phyloP scores from a whole-genome alignment of 768 basidiomycete genomes.

The Suillus hirtellus region DNA sequence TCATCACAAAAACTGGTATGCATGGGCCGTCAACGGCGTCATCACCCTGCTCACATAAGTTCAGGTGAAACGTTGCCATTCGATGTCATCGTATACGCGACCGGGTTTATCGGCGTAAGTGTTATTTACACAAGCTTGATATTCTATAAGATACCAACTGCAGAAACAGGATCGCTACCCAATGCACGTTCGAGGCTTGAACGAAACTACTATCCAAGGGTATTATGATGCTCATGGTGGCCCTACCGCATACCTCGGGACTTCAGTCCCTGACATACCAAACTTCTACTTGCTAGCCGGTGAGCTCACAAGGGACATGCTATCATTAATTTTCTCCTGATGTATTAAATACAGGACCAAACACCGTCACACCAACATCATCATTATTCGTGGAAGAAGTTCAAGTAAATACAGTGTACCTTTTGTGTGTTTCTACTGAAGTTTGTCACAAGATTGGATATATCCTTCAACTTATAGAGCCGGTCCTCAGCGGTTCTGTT shows the following conservation, averaged over 20 bases:
- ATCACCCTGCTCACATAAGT: neutral
- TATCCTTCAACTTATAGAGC: constrained; percentile 30
- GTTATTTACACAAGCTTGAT: neutral
- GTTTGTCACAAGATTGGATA: constrained; percentile 26
- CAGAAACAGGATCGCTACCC: constrained; percentile 22
- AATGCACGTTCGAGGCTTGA: constrained; percentile 25
- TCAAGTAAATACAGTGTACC: constrained; percentile 20
- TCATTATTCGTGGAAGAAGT: constrained; percentile 30
- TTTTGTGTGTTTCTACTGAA: neutral
- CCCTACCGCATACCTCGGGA: constrained; percentile 36
- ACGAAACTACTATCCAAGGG: constrained; percentile 24
- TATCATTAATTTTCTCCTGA: neutral
- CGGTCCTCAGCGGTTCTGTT: constrained; percentile 25
- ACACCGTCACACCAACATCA: constrained; percentile 26
- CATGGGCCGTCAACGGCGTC: neutral
- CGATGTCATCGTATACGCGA: constrained; percentile 37
- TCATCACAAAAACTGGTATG: constrained; percentile 27
- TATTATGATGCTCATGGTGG: constrained; percentile 33
- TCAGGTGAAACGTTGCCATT: constrained; percentile 29
- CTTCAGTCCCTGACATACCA: constrained; percentile 36
- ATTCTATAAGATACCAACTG: neutral
- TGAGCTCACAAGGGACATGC: constrained; percentile 12
- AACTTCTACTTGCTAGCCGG: constrained; percentile 36
- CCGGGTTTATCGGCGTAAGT: constrained; percentile 34
- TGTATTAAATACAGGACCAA: constrained; percentile 23